Conservation (phyloP, 2,329 filamentous ascomycete species). For the Diaporthe citriasiana region DNA sequence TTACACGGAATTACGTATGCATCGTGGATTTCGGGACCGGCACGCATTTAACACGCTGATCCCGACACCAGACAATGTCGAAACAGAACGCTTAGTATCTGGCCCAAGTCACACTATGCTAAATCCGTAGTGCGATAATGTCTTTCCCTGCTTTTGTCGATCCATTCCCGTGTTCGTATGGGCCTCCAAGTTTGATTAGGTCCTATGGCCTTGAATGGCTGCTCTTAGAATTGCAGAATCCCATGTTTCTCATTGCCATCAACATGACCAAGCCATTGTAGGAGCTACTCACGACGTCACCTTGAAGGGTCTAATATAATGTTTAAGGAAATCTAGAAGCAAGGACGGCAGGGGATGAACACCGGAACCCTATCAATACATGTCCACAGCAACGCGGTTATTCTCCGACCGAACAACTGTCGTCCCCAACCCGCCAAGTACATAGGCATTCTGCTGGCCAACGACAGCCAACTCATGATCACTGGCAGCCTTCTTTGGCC, state of each 20-base stretch:
- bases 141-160: background rate
- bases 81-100: background rate
- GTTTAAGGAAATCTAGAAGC: background rate
- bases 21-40: slow-evolving; percentile 1
- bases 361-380: background rate
- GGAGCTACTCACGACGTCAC: background rate
- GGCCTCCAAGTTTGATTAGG: background rate
- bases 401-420: slow-evolving; percentile 19
- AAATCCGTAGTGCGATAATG: background rate
- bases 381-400: slow-evolving; percentile 8
- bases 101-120: background rate
- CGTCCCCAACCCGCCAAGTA: slow-evolving; percentile 48
- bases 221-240: background rate
- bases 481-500: slow-evolving; percentile 54
- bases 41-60: slow-evolving; percentile 20
- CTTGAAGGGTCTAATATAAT: background rate
- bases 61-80: background rate
- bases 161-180: background rate
- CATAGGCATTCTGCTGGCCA: slow-evolving; percentile 52
- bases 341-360: background rate
- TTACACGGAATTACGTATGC: slow-evolving; percentile 12
- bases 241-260: no score
- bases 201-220: background rate
- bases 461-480: slow-evolving; percentile 51
- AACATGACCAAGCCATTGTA: background rate